These are phyloP conservation scores for Colletotrichum acutatum DNA, from an alignment of 2,329 filamentous ascomycete species.

Conservation along the genomic window DNA sequence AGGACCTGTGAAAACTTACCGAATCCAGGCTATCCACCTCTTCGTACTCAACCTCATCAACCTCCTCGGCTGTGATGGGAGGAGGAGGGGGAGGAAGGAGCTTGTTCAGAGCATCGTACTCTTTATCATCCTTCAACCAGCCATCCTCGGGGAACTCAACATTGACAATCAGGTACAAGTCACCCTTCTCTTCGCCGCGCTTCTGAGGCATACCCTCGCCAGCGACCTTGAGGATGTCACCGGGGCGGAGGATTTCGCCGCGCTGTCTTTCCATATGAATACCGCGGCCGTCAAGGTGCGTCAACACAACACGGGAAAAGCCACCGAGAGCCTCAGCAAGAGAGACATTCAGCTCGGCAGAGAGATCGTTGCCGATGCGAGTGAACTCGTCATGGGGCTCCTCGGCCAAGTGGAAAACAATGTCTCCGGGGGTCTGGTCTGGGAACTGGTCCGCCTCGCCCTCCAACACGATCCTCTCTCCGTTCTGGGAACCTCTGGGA, in stretches of 20 bases:
- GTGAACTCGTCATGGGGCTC: conserved; percentile 84
- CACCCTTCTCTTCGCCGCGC: conserved; percentile 83
- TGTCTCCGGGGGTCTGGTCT: conserved; percentile 89
- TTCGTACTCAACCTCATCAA: conserved; percentile 91
- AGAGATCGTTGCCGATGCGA: conserved; percentile 85
- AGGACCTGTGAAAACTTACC: conserved; percentile 52
- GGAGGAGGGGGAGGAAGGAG: conserved; percentile 75
- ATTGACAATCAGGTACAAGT: conserved; percentile 87
- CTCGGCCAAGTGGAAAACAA: conserved; percentile 89
- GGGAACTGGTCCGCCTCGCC: conserved; percentile 95
- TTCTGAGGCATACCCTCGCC: conserved; percentile 97
- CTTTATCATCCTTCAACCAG: conserved; percentile 80
- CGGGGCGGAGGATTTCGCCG: conserved; percentile 85
- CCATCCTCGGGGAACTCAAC: conserved; percentile 89
- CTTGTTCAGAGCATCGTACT: conserved; percentile 77
- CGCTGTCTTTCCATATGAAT: conserved; percentile 83
- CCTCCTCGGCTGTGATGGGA: conserved; percentile 75
- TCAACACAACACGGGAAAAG: conserved; percentile 90
- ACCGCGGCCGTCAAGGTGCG: conserved; percentile 92
- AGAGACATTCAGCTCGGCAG: conserved; percentile 82
- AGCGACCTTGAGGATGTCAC: conserved; percentile 84
- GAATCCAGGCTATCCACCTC: conserved; percentile 85
- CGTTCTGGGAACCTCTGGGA: conserved; percentile 84
- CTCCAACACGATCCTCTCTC: conserved; percentile 89
- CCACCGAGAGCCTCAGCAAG: conserved; percentile 87